Evolutionary conservation across 352 stramenopile species (phyloP), one percentile per base, ranked within the genome.

Genomic region (Lagenidium sp.): DNA sequence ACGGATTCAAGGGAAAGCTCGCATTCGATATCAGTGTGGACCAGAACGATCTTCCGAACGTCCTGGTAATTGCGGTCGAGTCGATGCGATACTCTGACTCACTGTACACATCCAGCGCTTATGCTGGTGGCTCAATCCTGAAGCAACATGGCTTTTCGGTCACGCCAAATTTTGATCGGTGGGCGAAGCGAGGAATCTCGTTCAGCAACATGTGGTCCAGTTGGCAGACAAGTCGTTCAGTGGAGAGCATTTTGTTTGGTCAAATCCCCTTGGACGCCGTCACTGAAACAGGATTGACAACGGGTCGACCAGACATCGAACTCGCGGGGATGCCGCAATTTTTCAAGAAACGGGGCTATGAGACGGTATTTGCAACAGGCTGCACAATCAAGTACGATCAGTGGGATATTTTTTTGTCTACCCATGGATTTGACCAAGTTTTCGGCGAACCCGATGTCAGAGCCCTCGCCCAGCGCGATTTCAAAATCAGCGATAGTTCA

Each of bases 171-270:
- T 79, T 84, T 15, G 63, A 84, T 28, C 41, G 43, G 25, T 84
- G 63, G 60, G 65, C 71, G 3, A 60, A 62, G 24, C 57, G 68
- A 4, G 65, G 65, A 22, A 41, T 84, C 13, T 57, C 63, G 1
- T 67, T 84, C 41, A 51, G 32, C 7, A 84, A 81, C 20, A 53
- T 80, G 29, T 84, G 68, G 68, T 76, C 71, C 6, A 81, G 65
- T 29, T 78, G 55, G 57, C 41, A 55, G 11, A 81, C 71, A 11
- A 84, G 65, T 59, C 65, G 71, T 1, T 81, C 71, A 1, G 19
- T 84, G 1, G 68, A 81, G 42, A 78, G 65, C 40, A 62, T 79
- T 26, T 24, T 77, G 10, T 84, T 68, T 31, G 61, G 44, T 0
- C 68, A 84, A 32, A 34, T 84, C 5, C 62, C 64, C 13, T 77